Evolutionary conservation across 139 green algal genomes (phyloP).

Genomic region (Microglena sp.): DNA sequence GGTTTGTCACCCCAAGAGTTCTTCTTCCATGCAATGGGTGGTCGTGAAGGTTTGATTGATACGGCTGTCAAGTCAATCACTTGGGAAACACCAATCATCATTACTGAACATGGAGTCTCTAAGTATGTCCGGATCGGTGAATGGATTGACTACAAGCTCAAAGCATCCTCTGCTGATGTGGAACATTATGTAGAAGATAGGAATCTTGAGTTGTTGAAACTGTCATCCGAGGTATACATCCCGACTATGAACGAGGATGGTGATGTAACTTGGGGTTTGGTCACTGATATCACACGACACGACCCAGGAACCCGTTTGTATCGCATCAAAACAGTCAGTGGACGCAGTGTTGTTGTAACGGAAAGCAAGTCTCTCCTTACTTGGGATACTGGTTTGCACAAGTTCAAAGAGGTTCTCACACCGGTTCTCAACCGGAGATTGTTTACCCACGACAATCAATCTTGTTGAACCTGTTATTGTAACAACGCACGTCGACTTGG

Average conservation of each 20-base stretch:
- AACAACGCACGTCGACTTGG: too few relatives aligned
- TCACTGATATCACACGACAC: not conserved
- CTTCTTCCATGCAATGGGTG: conserved; percentile 97
- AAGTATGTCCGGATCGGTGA: not conserved
- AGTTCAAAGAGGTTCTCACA: too few relatives aligned
- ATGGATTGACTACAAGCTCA: conserved; percentile 7
- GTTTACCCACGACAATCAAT: too few relatives aligned
- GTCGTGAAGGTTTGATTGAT: conserved; percentile 93
- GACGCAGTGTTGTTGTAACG: not conserved
- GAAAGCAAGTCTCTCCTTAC: conserved; percentile 7
- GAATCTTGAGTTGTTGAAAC: conserved; percentile 2
- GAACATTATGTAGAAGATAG: not conserved
- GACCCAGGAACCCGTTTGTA: conserved; percentile 1
- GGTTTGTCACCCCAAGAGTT: conserved; percentile 93
- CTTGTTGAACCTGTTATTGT: too few relatives aligned
- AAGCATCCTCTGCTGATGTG: not conserved
- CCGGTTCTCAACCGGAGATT: too few relatives aligned
- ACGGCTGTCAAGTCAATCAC: conserved; percentile 83
- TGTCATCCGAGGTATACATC: not conserved
- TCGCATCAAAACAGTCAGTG: not conserved
- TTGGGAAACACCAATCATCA: conserved; percentile 42
- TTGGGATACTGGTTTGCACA: too few relatives aligned
- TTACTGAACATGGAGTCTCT: not conserved
- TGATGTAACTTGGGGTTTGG: not conserved
- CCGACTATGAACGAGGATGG: conserved; percentile 1